Evolutionary conservation across 495 filamentous ascomycete genomes (phyloP).

Genomic region (Neurospora terricola): DNA sequence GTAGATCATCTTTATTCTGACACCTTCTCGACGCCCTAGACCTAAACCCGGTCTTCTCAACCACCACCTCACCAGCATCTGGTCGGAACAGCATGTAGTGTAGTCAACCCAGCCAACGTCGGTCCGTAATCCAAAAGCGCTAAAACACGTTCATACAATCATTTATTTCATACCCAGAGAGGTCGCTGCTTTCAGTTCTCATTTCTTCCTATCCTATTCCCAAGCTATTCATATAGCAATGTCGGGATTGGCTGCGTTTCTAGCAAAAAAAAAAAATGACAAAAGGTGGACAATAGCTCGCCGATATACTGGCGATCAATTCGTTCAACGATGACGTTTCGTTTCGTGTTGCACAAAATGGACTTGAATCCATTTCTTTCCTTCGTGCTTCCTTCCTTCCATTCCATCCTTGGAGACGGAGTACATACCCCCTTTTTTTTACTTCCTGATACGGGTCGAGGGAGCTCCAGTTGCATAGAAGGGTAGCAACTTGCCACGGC

Average conservation of each 20-base stretch:
- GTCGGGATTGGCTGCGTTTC: neutral
- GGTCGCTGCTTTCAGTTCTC: neutral
- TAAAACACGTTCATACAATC: neutral
- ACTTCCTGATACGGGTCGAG: neutral
- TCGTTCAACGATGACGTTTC: neutral
- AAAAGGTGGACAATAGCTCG: neutral
- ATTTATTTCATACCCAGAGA: neutral
- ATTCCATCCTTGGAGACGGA: neutral
- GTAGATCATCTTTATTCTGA: neutral
- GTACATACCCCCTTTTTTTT: neutral
- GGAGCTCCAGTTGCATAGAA: neutral
- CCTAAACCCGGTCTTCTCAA: neutral
- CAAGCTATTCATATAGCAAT: neutral
- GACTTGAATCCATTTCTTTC: neutral
- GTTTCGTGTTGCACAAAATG: neutral
- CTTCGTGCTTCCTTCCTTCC: neutral
- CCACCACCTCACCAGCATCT: neutral
- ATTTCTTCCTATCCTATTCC: neutral
- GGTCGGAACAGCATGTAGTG: neutral
- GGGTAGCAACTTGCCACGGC: neutral
- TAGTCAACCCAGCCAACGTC: neutral
- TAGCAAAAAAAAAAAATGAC: neutral
- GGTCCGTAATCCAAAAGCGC: neutral
- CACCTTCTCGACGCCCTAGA: neutral
- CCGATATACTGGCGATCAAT: neutral